These are phyloP conservation scores for Suhomyces bokatorum DNA, from an alignment of 1,139 yeast species.

Conservation along the genomic window DNA sequence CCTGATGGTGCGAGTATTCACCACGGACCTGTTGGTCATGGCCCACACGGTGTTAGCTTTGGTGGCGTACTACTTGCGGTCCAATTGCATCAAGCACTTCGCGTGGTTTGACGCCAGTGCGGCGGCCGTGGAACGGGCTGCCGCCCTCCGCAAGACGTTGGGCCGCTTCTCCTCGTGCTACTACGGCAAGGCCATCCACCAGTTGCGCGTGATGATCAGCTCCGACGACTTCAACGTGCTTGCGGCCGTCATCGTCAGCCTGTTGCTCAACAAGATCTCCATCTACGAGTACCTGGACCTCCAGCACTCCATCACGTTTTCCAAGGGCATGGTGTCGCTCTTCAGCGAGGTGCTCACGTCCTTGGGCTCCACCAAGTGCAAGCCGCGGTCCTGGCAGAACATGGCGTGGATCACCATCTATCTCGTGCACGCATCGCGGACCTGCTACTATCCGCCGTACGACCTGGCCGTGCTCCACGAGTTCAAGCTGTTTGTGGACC, in stretches of 20 bases:
- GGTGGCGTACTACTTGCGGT: slow-evolving; percentile 12
- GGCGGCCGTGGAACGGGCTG: slow-evolving; percentile 6
- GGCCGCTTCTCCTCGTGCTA: slow-evolving; percentile 20
- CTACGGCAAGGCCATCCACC: slow-evolving; percentile 24
- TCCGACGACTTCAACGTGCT: slow-evolving; percentile 20
- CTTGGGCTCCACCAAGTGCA: background rate
- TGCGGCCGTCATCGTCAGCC: slow-evolving; percentile 25
- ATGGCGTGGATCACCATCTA: slow-evolving; percentile 21
- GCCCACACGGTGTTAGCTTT: slow-evolving; percentile 12
- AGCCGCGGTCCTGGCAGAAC: slow-evolving; percentile 13
- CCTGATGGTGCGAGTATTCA: slow-evolving; percentile 6
- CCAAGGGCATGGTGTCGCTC: slow-evolving; percentile 27
- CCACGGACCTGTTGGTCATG: slow-evolving; percentile 15
- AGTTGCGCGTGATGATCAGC: slow-evolving; percentile 20
- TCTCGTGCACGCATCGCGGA: slow-evolving; percentile 24
- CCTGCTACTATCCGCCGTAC: slow-evolving; percentile 27
- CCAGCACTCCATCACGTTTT: slow-evolving; percentile 24
- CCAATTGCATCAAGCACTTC: slow-evolving; percentile 26
- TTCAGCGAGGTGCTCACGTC: slow-evolving; percentile 21
- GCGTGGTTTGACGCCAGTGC: slow-evolving; percentile 7
- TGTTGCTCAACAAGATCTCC: slow-evolving; percentile 28
- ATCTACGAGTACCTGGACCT: slow-evolving; percentile 26
- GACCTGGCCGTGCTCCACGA: slow-evolving; percentile 23
- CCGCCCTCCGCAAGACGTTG: slow-evolving; percentile 16
- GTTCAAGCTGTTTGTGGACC: slow-evolving; percentile 16